Conservation (phyloP, 768 basidiomycete genomes). For the Pleurotus eryngii region DNA sequence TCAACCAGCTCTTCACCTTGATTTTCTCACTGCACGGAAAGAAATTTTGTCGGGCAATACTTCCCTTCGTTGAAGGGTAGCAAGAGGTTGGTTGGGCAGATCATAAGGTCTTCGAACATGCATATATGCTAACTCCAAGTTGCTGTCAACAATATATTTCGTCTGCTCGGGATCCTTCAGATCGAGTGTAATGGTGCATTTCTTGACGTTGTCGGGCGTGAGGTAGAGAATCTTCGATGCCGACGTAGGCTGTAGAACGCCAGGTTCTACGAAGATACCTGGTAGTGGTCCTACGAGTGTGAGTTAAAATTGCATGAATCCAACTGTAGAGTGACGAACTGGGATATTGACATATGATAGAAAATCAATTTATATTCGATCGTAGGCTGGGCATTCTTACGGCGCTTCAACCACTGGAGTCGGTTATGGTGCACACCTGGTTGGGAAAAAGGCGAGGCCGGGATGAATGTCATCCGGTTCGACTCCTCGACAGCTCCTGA, state of each 20-base stretch:
- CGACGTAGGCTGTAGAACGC: not conserved
- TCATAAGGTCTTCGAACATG: conserved; percentile 1
- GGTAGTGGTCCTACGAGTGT: conserved; percentile 11
- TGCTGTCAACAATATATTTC: conserved; percentile 5
- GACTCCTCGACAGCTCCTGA: no score
- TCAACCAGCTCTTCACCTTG: conserved; percentile 19
- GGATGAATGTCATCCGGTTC: no score
- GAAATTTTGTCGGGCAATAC: conserved; percentile 22
- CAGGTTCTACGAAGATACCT: not conserved
- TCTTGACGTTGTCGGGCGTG: conserved; percentile 13
- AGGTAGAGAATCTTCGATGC: conserved; percentile 3
- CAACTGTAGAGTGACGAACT: no score
- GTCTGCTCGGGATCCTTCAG: not conserved
- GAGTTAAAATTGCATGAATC: conserved; percentile 5
- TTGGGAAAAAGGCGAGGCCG: no score
- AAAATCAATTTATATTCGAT: no score
- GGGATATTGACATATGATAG: no score
- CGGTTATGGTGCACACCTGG: no score
- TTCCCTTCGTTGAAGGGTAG: conserved; percentile 15
- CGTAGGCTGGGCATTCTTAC: no score
- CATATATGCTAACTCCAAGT: not conserved
- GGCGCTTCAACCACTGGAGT: no score
- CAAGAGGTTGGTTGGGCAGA: conserved; percentile 11
- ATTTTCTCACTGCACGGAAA: conserved; percentile 14
- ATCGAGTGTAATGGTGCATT: conserved; percentile 4